Percentiles rank a stretch among this genome's conserved stretches.
These are phyloP conservation scores for Nothopassalora personata DNA, from an alignment of 2,329 filamentous ascomycete genomes.

Conservation along the genomic window DNA sequence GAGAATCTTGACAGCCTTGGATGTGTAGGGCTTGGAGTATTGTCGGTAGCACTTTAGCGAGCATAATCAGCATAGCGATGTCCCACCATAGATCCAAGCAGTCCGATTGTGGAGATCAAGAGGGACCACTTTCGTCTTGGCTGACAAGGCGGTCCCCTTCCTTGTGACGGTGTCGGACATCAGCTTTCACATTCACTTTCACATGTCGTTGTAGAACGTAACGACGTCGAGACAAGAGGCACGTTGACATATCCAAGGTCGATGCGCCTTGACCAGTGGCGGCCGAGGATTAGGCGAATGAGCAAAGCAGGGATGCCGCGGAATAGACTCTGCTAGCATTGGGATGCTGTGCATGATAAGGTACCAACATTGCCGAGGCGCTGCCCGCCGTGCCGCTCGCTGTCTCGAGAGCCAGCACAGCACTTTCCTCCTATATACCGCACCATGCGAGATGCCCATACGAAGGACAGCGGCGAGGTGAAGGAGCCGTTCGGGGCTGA, in stretches of 20 bases:
- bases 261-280: neutral
- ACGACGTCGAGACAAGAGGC: neutral
- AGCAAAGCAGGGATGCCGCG: no score
- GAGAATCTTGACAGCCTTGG: neutral
- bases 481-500: neutral
- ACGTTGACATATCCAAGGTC: neutral
- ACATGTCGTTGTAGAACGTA: neutral
- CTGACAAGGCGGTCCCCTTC: neutral
- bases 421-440: neutral
- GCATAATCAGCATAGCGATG: neutral
- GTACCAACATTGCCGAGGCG: neutral
- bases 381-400: neutral
- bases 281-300: neutral
- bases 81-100: neutral
- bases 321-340: neutral
- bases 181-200: neutral
- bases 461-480: neutral
- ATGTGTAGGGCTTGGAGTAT: neutral
- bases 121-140: no score
- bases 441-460: neutral
- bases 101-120: no score
- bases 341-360: neutral
- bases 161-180: neutral
- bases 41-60: slow-evolving; percentile 3
- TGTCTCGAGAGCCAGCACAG: neutral